A percentile compares a stretch with the other conserved stretches of the same genome.
phyloP scores from a whole-genome alignment of 1,139 yeast genomes.

The Blastobotrys petasosporus region DNA sequence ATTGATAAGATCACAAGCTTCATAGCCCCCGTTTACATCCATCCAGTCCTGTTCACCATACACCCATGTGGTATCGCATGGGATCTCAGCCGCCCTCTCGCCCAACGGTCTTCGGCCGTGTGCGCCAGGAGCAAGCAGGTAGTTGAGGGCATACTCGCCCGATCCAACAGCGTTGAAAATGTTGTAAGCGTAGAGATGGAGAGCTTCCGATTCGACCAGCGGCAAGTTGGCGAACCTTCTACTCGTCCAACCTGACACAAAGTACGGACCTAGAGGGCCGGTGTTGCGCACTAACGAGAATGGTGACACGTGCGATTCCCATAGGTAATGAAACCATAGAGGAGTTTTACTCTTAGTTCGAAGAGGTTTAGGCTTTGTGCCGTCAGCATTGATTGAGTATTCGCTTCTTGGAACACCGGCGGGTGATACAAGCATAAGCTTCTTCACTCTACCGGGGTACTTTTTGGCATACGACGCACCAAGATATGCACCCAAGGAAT shows the following conservation, averaged over 20 bases:
- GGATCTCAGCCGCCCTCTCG: conserved; percentile 47
- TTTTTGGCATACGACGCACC: conserved; percentile 71
- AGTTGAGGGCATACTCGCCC: conserved; percentile 60
- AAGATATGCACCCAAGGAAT: conserved; percentile 88
- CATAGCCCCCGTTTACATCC: conserved; percentile 68
- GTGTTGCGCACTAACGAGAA: conserved; percentile 36
- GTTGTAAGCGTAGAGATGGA: conserved; percentile 55
- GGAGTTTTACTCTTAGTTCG: conserved; percentile 17
- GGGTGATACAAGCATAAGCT: conserved; percentile 74
- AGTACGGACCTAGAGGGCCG: conserved; percentile 39
- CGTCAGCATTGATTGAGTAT: conserved; percentile 26
- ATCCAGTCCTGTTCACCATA: conserved; percentile 87
- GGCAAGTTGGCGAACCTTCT: conserved; percentile 36
- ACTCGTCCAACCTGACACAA: conserved; percentile 39
- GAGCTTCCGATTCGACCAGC: conserved; percentile 24
- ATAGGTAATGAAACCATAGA: conserved; percentile 33
- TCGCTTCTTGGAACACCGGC: conserved; percentile 59
- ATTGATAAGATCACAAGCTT: conserved; percentile 37
- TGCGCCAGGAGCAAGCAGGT: conserved; percentile 66
- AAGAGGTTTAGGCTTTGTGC: conserved; percentile 11
- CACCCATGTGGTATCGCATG: conserved; percentile 42
- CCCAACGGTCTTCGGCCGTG: conserved; percentile 70
- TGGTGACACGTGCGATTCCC: conserved; percentile 39
- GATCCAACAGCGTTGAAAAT: conserved; percentile 56
- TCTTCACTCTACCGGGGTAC: conserved; percentile 61